Conservation (phyloP, 345 rosid genomes). For the Aurinia saxatilis region DNA sequence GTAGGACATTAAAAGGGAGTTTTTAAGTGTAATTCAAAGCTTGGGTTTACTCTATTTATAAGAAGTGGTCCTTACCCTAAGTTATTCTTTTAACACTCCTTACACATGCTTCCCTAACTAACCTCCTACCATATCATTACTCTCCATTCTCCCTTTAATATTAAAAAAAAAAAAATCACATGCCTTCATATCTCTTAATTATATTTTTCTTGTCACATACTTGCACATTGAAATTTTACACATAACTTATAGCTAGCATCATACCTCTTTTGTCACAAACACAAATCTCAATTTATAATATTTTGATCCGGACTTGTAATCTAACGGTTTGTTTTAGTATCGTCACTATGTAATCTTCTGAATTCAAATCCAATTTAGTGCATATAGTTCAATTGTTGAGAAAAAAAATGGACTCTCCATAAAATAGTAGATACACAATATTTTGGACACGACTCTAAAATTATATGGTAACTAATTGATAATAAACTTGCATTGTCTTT, state of each 20-base stretch:
- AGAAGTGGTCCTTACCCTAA: conserved; percentile 28
- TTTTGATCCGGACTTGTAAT: too few relatives aligned
- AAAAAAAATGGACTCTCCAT: too few relatives aligned
- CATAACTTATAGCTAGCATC: not conserved
- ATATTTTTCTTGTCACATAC: not conserved
- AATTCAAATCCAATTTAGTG: too few relatives aligned
- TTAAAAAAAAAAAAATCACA: not conserved
- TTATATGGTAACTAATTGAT: too few relatives aligned
- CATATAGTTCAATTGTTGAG: too few relatives aligned
- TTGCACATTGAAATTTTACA: too few relatives aligned
- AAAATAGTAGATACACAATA: too few relatives aligned
- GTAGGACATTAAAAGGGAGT: conserved; percentile 18
- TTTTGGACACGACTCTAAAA: too few relatives aligned
- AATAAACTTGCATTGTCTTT: too few relatives aligned
- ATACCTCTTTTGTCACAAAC: not conserved
- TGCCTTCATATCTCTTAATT: not conserved
- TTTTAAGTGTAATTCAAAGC: conserved; percentile 11
- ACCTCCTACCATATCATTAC: not conserved
- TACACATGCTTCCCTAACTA: conserved; percentile 4
- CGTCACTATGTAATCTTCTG: too few relatives aligned
- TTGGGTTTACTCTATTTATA: conserved; percentile 12
- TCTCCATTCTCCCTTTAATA: not conserved
- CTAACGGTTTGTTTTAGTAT: too few relatives aligned
- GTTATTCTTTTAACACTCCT: conserved; percentile 18
- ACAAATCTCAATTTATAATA: too few relatives aligned